These are phyloP conservation scores for Lipomyces spencermartinsiae DNA, from an alignment of 805 yeast genomes.

Conservation along the genomic window DNA sequence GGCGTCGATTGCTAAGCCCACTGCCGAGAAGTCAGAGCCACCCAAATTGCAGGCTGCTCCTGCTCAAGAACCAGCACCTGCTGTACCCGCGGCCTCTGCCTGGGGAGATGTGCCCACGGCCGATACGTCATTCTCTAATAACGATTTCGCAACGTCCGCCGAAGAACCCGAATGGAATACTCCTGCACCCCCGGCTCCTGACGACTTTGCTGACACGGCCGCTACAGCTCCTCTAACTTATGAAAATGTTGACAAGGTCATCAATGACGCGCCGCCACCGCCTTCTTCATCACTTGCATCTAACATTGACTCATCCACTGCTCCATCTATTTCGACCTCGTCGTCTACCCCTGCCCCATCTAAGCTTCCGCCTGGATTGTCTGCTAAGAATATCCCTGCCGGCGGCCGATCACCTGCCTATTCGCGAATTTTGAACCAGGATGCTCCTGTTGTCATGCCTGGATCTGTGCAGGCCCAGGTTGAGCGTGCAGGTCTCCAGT, in stretches of 20 bases:
- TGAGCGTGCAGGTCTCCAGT: constrained; percentile 63
- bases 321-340: constrained; percentile 22
- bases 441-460: constrained; percentile 61
- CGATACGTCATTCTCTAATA: constrained; percentile 4
- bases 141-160: not conserved
- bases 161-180: constrained; percentile 21
- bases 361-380: constrained; percentile 39
- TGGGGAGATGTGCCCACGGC: constrained; percentile 14
- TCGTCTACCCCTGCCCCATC: constrained; percentile 33
- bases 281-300: constrained; percentile 41
- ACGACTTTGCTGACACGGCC: constrained; percentile 15
- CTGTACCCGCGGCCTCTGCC: constrained; percentile 29
- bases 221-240: constrained; percentile 35
- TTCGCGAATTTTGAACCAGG: constrained; percentile 51
- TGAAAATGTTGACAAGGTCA: constrained; percentile 37
- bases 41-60: constrained; percentile 24
- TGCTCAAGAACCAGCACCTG: constrained; percentile 18
- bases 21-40: constrained; percentile 9
- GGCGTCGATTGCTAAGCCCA: constrained; percentile 40
- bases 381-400: constrained; percentile 19
- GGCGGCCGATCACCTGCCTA: constrained; percentile 38
- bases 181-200: constrained; percentile 8
- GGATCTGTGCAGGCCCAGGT: constrained; percentile 53
- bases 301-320: constrained; percentile 33
- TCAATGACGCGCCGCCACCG: constrained; percentile 38